Base-by-base conservation (phyloP, 73 alveolate species). In the Tetrahymena borealis region DNA sequence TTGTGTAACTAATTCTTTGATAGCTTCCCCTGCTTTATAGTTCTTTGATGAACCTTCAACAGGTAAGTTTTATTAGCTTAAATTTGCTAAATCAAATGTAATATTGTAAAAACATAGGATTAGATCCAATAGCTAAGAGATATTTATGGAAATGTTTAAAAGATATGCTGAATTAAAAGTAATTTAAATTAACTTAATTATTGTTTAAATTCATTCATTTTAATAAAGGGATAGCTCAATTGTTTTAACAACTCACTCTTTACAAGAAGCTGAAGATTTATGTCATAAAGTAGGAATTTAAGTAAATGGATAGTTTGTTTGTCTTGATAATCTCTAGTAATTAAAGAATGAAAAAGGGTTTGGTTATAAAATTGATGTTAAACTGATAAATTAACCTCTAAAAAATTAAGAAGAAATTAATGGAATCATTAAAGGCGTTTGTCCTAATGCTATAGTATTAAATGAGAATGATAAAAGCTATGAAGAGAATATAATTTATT, bases 251-350 rank as follows among this genome's bases (percentile, higher is more conserved):
- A 98, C 99, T 77, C 99, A 98, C 91, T 94, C 98, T 92, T 96
- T 98, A 98, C 99, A 98, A 94, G 99, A 98, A 91, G 99, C 99
- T 35, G 99, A 98, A 93, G 96, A 96, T 24, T 95, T 98, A 10
- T 96, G 99, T 91, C 99, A 98, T 95, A 94, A 96, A 91, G 96
- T 98, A 20, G 99, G 99, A 39, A 94, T 96, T 91, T 94, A 96
- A 92, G 94, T 96, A 39, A 94, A 97, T 94, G 99, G 99, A 95
- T 78, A 95, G 94, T 79, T 95, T 40, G 93, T 96, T 78, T 96
- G 98, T 91, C 93, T 95, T 33, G 98, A 99, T 91, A 94, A 95
- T 93, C 97, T 97, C 60, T 94, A 96, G 94, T 95, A 95, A 35
- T 91, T 98, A 43, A 98, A 98, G 96, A 95, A 95, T 90, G 94